Conservation (phyloP, 78 protist genomes). For the Tieghemostelium lacteum region DNA sequence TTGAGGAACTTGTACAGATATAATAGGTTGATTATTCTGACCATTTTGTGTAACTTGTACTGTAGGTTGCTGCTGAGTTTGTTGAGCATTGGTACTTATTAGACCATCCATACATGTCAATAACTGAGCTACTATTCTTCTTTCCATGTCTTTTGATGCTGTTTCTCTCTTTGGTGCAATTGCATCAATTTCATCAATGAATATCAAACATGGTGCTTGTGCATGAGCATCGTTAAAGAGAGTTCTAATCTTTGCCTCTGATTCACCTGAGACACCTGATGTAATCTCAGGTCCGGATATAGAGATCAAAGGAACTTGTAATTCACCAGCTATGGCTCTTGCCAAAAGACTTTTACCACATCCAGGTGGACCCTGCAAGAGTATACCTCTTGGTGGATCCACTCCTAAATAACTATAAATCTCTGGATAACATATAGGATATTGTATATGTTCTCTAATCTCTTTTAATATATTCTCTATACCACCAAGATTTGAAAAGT, state of each 20-base stretch:
- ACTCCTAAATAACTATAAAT: constrained; percentile 92
- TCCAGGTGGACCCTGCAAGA: constrained; percentile 98
- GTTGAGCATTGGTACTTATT: not conserved
- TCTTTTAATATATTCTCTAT: constrained; percentile 81
- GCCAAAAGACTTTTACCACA: constrained; percentile 97
- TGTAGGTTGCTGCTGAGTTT: not conserved
- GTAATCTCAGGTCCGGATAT: constrained; percentile 96
- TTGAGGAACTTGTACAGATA: not conserved
- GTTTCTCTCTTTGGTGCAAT: constrained; percentile 96
- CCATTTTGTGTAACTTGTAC: not conserved
- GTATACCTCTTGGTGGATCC: constrained; percentile 91
- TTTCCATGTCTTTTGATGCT: constrained; percentile 97
- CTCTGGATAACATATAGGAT: constrained; percentile 93
- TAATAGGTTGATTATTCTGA: not conserved
- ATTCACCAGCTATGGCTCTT: constrained; percentile 94
- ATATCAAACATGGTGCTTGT: constrained; percentile 95
- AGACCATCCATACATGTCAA: constrained; percentile 96
- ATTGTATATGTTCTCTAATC: constrained; percentile 91
- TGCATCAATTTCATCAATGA: constrained; percentile 98
- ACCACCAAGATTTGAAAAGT: constrained; percentile 90
- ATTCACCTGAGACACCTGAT: constrained; percentile 96
- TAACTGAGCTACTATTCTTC: constrained; percentile 98
- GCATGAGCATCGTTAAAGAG: constrained; percentile 79
- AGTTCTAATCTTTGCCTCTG: constrained; percentile 92
- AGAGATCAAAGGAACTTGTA: constrained; percentile 51